Evolutionary conservation across 176 grass and related monocot genomes (phyloP).

Genomic region (Thinopyrum elongatum): DNA sequence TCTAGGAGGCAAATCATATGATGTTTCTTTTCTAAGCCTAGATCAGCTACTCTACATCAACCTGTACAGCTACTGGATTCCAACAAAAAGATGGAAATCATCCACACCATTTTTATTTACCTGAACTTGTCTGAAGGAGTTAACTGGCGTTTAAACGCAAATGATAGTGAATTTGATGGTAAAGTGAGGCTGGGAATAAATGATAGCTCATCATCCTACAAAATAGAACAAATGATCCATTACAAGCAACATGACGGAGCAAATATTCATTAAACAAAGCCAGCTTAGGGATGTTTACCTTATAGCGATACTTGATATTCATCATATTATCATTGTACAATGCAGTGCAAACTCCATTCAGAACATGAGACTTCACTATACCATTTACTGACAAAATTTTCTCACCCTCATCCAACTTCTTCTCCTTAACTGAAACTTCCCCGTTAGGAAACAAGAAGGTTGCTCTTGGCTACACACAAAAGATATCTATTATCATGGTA

Average conservation of each 20-base stretch:
- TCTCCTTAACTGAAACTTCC: constrained; percentile 81
- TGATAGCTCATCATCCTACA: constrained; percentile 83
- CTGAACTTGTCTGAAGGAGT: constrained; percentile 80
- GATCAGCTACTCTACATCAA: not conserved
- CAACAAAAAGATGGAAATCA: not conserved
- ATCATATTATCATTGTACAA: constrained; percentile 65
- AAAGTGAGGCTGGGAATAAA: constrained; percentile 77
- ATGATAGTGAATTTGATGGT: constrained; percentile 73
- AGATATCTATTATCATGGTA: constrained; percentile 18
- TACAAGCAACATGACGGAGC: not conserved
- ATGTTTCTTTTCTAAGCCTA: constrained; percentile 8
- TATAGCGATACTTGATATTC: constrained; percentile 85
- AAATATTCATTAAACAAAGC: constrained; percentile 5
- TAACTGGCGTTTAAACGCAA: constrained; percentile 84
- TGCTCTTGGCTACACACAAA: constrained; percentile 71
- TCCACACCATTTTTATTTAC: constrained; percentile 36
- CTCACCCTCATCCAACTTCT: constrained; percentile 51
- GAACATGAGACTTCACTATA: constrained; percentile 53
- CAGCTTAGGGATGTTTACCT: constrained; percentile 56
- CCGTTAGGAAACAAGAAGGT: constrained; percentile 68
- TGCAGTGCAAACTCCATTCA: constrained; percentile 77
- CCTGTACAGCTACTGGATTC: constrained; percentile 7
- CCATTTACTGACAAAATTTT: constrained; percentile 70
- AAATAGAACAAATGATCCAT: constrained; percentile 18
- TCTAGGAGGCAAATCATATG: not conserved